Conservation (phyloP, 2,329 filamentous ascomycete genomes). For the Colletotrichum chlorophyti region DNA sequence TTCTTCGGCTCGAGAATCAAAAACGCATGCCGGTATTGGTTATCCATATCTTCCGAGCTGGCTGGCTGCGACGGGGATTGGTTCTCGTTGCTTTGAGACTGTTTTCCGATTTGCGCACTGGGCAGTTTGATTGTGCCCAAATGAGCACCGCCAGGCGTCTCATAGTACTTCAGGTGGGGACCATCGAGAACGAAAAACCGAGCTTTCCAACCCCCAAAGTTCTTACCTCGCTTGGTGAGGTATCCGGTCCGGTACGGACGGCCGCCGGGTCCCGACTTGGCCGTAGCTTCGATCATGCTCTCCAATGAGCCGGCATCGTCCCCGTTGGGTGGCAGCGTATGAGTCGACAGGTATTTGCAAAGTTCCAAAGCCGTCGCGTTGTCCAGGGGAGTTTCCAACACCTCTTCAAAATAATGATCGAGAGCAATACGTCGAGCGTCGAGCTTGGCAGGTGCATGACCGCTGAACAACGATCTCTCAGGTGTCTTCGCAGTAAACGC, state of each 20-base stretch:
- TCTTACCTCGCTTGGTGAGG: slow-evolving; percentile 95
- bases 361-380: slow-evolving; percentile 78
- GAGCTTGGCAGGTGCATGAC: slow-evolving; percentile 91
- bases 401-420: slow-evolving; percentile 83
- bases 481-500: slow-evolving; percentile 79
- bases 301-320: slow-evolving; percentile 56
- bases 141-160: slow-evolving; percentile 87
- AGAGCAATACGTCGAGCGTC: slow-evolving; percentile 84
- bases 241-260: slow-evolving; percentile 84
- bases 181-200: slow-evolving; percentile 68
- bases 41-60: slow-evolving; percentile 78
- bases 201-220: slow-evolving; percentile 98
- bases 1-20: slow-evolving; percentile 94
- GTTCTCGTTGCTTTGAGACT: slow-evolving; percentile 71
- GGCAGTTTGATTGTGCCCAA: slow-evolving; percentile 92
- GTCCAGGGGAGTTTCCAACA: slow-evolving; percentile 84
- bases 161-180: slow-evolving; percentile 83
- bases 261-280: slow-evolving; percentile 65
- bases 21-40: slow-evolving; percentile 96
- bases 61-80: slow-evolving; percentile 65
- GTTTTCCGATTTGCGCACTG: slow-evolving; percentile 92
- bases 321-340: slow-evolving; percentile 66
- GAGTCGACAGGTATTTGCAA: slow-evolving; percentile 83
- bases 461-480: slow-evolving; percentile 85
- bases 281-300: slow-evolving; percentile 39